A percentile compares a stretch with the other conserved stretches of the same genome.
Conservation (phyloP, 1,284 basidiomycete genomes). For the Golubevia pallescens region DNA sequence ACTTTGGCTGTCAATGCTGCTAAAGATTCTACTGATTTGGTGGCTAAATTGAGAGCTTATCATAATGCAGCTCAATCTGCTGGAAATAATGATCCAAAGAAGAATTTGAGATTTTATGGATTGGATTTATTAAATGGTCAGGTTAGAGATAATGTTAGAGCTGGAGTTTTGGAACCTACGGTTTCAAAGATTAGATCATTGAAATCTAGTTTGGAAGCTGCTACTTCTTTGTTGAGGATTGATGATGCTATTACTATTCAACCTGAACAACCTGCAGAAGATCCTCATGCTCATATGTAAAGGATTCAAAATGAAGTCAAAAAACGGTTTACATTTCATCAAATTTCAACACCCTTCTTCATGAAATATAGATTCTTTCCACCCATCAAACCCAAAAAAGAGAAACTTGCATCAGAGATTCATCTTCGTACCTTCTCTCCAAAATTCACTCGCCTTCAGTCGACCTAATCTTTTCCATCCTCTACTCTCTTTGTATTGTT, state of each 20-base stretch:
- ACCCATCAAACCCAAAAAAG: too few species aligned
- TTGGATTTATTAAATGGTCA: conserved; percentile 92
- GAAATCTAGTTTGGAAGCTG: conserved; percentile 95
- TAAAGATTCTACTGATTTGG: conserved; percentile 96
- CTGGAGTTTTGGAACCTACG: conserved; percentile 94
- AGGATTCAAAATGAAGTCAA: too few species aligned
- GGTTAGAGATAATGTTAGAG: conserved; percentile 90
- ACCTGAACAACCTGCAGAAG: conserved; percentile 52
- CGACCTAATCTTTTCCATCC: too few species aligned
- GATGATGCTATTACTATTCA: conserved; percentile 72
- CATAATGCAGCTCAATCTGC: conserved; percentile 92
- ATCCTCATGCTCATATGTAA: conserved; percentile 62
- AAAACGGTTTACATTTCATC: too few species aligned
- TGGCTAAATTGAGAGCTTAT: conserved; percentile 94
- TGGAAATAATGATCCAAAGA: conserved; percentile 90
- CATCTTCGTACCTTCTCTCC: too few species aligned
- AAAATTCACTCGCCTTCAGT: too few species aligned
- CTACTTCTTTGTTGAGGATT: conserved; percentile 90
- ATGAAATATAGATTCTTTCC: too few species aligned
- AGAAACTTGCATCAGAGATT: too few species aligned
- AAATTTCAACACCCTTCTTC: too few species aligned
- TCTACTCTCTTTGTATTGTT: too few species aligned
- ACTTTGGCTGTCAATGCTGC: conserved; percentile 96
- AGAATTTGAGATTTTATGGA: conserved; percentile 89
- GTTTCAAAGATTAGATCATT: conserved; percentile 95